Base-by-base conservation (phyloP, 2,329 filamentous ascomycete genomes). In the Claviceps africana region DNA sequence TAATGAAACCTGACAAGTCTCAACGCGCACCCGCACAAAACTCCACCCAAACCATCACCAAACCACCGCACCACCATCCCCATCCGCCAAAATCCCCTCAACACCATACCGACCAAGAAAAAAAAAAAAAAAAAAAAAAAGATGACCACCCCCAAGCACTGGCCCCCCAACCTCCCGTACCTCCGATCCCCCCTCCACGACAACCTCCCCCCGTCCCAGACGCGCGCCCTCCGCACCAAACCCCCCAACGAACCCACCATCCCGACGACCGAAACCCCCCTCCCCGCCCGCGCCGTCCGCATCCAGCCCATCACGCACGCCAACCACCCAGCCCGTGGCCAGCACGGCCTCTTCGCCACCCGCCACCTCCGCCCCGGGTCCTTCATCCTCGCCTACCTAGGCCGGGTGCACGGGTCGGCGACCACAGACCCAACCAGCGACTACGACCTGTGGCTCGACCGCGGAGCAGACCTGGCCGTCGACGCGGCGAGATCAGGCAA, bases 371-470 rank as follows among this genome's bases (percentile, higher is more conserved):
- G 67, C 13, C 73, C 81, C 0, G 79, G 77, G 1, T 66, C 70
- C 1, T 74, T 83, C 44, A 72, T 85, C 48, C 58, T 84, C n/a
- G 74, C 76, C 19, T 85, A 85, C 61, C 67, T 83, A 4, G 82
- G 82, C 6, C 67, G 76, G 17, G 68, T 81, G 47, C 81, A 85
- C 64, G 48, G 50, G 2, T 30, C 35, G 19, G 67, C 69, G 50
- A 7, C 5, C 6, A 22, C 28, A 13, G 46, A 30, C 13, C 13
- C 39, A 7, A 10, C 10, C 35, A 66, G 65, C 7, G 77, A 85
- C 65, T 85, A 85, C 60, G 82, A 85, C 61, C 67, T 85, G 28
- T 82, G 78, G 72, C 67, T 85, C 21, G 78, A 81, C 64, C 69
- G 73, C 21, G 78, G 75, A 21, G 70, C 65, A 0, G 75, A 73